Conservation (phyloP, 169 alveolate species). For the Plasmodium berghei region DNA sequence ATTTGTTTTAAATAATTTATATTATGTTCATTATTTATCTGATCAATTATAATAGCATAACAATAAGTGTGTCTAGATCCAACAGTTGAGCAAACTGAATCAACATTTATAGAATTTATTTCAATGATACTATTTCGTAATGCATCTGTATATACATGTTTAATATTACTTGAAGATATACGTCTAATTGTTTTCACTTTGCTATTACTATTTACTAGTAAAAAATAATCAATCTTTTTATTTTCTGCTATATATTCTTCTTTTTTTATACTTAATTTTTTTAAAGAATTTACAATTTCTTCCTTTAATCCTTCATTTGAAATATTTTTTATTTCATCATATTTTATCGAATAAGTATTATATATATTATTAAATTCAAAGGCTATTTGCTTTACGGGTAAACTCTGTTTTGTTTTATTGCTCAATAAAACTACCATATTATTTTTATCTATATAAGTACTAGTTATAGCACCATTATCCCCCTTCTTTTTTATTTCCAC, state of each 20-base stretch:
- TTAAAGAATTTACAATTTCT: slow-evolving; percentile 33
- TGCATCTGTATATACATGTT: slow-evolving; percentile 59
- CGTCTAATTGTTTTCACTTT: slow-evolving; percentile 56
- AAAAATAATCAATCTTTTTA: slow-evolving; percentile 51
- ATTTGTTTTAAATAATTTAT: slow-evolving; percentile 26
- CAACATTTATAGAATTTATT: slow-evolving; percentile 42
- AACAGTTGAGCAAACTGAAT: slow-evolving; percentile 44
- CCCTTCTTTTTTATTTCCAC: background rate
- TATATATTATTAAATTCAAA: slow-evolving; percentile 31
- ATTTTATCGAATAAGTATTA: slow-evolving; percentile 23
- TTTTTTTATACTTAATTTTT: slow-evolving; percentile 61
- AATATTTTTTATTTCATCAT: slow-evolving; percentile 32
- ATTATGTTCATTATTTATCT: slow-evolving; percentile 10
- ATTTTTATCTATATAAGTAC: slow-evolving; percentile 40
- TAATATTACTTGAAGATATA: slow-evolving; percentile 50
- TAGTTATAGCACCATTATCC: background rate
- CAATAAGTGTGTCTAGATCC: slow-evolving; percentile 70
- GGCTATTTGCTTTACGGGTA: slow-evolving; percentile 42
- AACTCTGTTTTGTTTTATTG: slow-evolving; percentile 36
- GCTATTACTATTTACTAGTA: slow-evolving; percentile 30
- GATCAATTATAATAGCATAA: slow-evolving; percentile 44
- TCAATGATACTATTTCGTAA: slow-evolving; percentile 38
- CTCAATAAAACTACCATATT: slow-evolving; percentile 25
- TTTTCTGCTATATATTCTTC: slow-evolving; percentile 51
- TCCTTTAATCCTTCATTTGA: slow-evolving; percentile 29